These are phyloP conservation scores for Aspergillus viridinutans DNA, from an alignment of 2,329 filamentous ascomycete species.

Conservation along the genomic window DNA sequence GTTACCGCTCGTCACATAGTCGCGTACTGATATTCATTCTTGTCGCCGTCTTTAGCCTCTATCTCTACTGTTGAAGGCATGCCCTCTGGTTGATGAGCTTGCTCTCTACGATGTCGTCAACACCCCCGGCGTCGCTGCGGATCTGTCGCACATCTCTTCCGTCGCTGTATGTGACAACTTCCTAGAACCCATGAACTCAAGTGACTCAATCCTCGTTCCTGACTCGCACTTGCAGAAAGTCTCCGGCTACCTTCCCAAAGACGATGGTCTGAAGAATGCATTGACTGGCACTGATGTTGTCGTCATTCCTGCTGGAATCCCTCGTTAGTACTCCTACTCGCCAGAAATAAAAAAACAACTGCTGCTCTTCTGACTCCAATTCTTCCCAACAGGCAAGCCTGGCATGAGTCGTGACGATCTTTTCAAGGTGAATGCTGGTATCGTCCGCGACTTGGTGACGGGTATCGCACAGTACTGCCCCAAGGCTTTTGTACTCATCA, in stretches of 20 bases:
- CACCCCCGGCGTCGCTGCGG: constrained; percentile 90
- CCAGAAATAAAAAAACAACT: not conserved
- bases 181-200: not conserved
- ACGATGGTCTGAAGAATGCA: constrained; percentile 77
- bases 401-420: constrained; percentile 99
- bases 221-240: constrained; percentile 60
- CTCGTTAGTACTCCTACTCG: constrained; percentile 62
- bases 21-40: constrained; percentile 1
- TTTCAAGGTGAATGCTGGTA: constrained; percentile 99
- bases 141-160: constrained; percentile 96
- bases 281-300: constrained; percentile 93
- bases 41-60: constrained; percentile 61
- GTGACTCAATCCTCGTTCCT: constrained; percentile 12
- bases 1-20: not conserved
- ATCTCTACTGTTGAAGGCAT: constrained; percentile 92
- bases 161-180: constrained; percentile 61
- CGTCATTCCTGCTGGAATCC: constrained; percentile 96
- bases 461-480: constrained; percentile 81
- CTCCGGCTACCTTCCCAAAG: constrained; percentile 80
- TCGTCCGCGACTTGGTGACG: constrained; percentile 91
- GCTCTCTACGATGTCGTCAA: constrained; percentile 99
- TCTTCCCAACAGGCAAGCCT: constrained; percentile 69
- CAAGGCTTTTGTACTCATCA: constrained; percentile 92
- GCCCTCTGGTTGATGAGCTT: constrained; percentile 83
- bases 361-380: constrained; percentile 17